Evolutionary conservation across 1,284 basidiomycete genomes (phyloP).

Genomic region (Apiotrichum porosum): DNA sequence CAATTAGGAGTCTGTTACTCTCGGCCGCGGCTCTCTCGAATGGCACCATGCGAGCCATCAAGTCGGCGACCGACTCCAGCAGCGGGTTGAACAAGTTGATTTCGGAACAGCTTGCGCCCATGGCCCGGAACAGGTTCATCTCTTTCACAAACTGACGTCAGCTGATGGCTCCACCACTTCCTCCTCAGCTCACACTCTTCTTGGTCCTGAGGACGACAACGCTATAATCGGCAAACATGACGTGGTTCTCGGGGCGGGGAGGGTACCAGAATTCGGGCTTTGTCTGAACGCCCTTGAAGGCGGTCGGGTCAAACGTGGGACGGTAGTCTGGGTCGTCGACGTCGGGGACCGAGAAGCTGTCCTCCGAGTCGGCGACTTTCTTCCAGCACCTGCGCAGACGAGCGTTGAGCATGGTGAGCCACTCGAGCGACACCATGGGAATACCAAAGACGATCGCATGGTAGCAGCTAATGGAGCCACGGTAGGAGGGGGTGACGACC

Average conservation of each 20-base stretch:
- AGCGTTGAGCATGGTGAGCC: constrained; percentile 20
- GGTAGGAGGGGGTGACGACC: constrained; percentile 24
- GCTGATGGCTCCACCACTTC: too few species aligned
- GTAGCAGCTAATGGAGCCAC: constrained; percentile 14
- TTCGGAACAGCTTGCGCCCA: constrained; percentile 36
- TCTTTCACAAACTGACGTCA: too few species aligned
- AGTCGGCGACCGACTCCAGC: constrained; percentile 15
- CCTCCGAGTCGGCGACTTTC: constrained; percentile 32
- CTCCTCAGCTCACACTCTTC: too few species aligned
- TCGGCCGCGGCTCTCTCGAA: too few species aligned
- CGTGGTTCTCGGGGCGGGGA: constrained; percentile 16
- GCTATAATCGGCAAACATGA: constrained; percentile 30
- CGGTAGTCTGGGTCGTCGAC: constrained; percentile 14
- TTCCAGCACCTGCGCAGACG: constrained; percentile 34
- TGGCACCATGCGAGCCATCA: constrained; percentile 21
- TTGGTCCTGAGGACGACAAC: constrained; percentile 25
- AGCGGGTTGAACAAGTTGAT: constrained; percentile 25
- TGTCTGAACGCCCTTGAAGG: constrained; percentile 4
- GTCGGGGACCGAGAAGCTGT: constrained; percentile 36
- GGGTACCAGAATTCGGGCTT: constrained; percentile 23
- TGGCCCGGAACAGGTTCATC: constrained; percentile 9
- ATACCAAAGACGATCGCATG: constrained; percentile 33
- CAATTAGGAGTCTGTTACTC: too few species aligned
- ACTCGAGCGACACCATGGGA: constrained; percentile 32
- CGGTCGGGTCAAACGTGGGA: constrained; percentile 18